phyloP scores from a whole-genome alignment of 2,329 filamentous ascomycete species.

The Trichoderma atrobrunneum region DNA sequence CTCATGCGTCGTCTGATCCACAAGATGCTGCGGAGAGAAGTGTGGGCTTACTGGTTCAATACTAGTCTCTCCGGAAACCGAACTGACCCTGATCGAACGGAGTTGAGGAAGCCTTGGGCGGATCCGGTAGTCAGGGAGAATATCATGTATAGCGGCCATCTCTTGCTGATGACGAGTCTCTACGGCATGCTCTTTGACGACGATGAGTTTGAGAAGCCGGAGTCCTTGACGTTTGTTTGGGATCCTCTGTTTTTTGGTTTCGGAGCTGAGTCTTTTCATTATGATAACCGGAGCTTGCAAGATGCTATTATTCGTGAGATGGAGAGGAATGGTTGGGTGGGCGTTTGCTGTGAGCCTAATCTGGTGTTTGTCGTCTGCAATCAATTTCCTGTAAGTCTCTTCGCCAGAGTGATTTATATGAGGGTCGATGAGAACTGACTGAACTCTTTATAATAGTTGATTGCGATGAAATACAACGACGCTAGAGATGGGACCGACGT shows the following conservation, averaged over 20 bases:
- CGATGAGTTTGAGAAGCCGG: constrained; percentile 36
- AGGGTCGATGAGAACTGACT: not conserved
- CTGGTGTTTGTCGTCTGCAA: constrained; percentile 41
- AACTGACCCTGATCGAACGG: constrained; percentile 37
- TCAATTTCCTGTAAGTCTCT: constrained; percentile 38
- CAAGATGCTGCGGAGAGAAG: constrained; percentile 41
- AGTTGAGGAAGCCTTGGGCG: constrained; percentile 41
- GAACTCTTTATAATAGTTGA: not conserved
- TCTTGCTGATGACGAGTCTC: constrained; percentile 39
- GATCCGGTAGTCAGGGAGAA: constrained; percentile 41
- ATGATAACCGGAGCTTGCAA: constrained; percentile 34
- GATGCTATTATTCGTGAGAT: constrained; percentile 36
- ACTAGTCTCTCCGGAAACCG: constrained; percentile 34
- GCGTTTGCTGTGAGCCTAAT: constrained; percentile 45
- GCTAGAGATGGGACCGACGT: constrained; percentile 29
- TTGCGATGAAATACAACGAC: constrained; percentile 19
- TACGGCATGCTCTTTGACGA: constrained; percentile 44
- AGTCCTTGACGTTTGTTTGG: constrained; percentile 37
- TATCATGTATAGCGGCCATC: constrained; percentile 42
- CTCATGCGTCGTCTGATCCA: constrained; percentile 36
- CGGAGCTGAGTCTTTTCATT: constrained; percentile 35
- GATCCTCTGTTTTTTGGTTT: constrained; percentile 39
- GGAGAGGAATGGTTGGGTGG: constrained; percentile 38
- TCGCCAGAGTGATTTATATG: not conserved
- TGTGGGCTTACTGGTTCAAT: constrained; percentile 45